Conservation (phyloP, 208 protist species). For the Acanthamoeba lenticulata region DNA sequence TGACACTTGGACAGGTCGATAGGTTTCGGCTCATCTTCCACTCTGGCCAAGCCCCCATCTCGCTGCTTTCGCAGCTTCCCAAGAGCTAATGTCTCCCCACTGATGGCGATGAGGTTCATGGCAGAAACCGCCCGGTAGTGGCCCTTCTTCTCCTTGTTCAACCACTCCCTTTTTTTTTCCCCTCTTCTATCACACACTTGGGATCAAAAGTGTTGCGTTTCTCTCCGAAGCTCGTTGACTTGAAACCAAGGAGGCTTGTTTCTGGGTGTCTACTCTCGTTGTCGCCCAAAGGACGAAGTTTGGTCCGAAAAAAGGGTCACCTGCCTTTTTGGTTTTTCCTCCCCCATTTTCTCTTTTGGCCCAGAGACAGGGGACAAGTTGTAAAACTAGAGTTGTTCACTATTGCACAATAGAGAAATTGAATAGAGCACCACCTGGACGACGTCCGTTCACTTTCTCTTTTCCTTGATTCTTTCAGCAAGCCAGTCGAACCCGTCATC, state of each 20-base stretch:
- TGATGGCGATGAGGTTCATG: neutral
- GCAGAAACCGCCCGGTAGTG: neutral
- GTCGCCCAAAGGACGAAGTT: too few species aligned
- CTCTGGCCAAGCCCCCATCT: neutral
- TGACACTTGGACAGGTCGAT: neutral
- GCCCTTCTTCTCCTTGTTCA: neutral
- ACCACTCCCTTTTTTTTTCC: neutral
- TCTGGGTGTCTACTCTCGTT: too few species aligned
- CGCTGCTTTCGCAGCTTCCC: neutral
- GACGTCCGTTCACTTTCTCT: conserved; percentile 11
- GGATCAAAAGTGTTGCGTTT: too few species aligned
- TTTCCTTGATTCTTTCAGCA: conserved; percentile 71
- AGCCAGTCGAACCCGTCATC: conserved; percentile 91
- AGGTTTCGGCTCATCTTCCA: neutral
- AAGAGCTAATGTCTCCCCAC: neutral
- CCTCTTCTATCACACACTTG: too few species aligned
- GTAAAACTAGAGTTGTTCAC: too few species aligned
- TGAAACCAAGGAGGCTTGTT: too few species aligned
- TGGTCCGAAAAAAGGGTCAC: too few species aligned
- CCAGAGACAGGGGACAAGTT: too few species aligned
- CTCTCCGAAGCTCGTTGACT: too few species aligned
- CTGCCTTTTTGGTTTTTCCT: neutral
- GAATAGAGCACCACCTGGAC: too few species aligned
- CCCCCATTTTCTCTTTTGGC: too few species aligned
- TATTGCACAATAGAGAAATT: too few species aligned